These are phyloP conservation scores for Clarkia xantiana DNA, from an alignment of 345 rosid genomes.

Conservation along the genomic window DNA sequence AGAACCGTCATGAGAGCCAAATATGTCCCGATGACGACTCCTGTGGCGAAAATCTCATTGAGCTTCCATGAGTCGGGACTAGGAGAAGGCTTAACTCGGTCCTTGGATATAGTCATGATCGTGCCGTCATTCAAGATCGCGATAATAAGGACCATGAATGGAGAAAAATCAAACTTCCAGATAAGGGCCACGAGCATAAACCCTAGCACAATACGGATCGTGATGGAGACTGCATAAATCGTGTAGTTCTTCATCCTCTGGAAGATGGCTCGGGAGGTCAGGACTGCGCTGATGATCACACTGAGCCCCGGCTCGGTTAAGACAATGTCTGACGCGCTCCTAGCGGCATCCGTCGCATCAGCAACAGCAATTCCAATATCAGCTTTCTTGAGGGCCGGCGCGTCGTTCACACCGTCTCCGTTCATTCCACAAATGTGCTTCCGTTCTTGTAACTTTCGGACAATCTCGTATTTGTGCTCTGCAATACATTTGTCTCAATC, in stretches of 20 bases:
- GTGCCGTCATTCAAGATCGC: conserved; percentile 29
- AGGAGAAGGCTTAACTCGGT: conserved; percentile 28
- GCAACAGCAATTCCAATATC: conserved; percentile 28
- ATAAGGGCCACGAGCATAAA: conserved; percentile 21
- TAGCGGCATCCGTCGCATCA: conserved; percentile 26
- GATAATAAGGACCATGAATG: conserved; percentile 33
- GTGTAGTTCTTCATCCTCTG: conserved; percentile 33
- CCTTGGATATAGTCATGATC: conserved; percentile 30
- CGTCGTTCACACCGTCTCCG: conserved; percentile 29
- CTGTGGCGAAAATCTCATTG: conserved; percentile 25
- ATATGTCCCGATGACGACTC: conserved; percentile 18
- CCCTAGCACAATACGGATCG: conserved; percentile 26
- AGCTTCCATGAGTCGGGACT: conserved; percentile 28
- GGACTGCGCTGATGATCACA: conserved; percentile 23
- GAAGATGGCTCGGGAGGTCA: conserved; percentile 28
- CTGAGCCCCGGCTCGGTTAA: conserved; percentile 25
- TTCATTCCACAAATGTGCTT: conserved; percentile 30
- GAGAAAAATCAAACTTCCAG: conserved; percentile 26
- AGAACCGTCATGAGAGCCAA: conserved; percentile 19
- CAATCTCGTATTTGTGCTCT: conserved; percentile 29
- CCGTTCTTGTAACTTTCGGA: conserved; percentile 23
- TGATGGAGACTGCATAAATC: conserved; percentile 28
- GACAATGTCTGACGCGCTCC: conserved; percentile 27
- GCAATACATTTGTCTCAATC: background rate
- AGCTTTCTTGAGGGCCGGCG: conserved; percentile 27